Percentiles rank a stretch among this genome's conserved stretches.
phyloP scores from a whole-genome alignment of 371 early-diverging fungal species.

The Rhizopus stolonifer region DNA sequence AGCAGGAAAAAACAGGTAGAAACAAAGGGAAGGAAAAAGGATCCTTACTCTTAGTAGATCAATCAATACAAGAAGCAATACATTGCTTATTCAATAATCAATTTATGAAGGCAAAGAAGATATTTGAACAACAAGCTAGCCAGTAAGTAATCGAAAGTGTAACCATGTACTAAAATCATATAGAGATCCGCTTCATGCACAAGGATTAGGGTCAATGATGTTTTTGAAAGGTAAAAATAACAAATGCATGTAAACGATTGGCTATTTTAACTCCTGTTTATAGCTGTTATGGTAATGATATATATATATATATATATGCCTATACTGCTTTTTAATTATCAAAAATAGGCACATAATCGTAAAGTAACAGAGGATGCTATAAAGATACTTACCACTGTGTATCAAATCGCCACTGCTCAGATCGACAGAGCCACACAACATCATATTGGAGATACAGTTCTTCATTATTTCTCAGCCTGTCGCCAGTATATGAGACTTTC shows the following conservation, averaged over 20 bases:
- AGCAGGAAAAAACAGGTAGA: constrained; percentile 53
- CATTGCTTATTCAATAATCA: constrained; percentile 41
- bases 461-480: constrained; percentile 22
- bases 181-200: constrained; percentile 48
- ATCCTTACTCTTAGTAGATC: neutral
- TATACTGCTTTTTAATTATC: too few species aligned
- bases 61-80: constrained; percentile 26
- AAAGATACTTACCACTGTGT: constrained; percentile 32
- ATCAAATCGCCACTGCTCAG: constrained; percentile 44
- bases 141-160: too few species aligned
- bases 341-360: constrained; percentile 37
- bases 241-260: too few species aligned
- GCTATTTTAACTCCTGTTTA: too few species aligned
- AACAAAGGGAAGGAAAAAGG: neutral
- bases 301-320: too few species aligned
- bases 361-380: constrained; percentile 40
- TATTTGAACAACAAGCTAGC: constrained; percentile 37
- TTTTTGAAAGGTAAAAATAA: too few species aligned
- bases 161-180: neutral
- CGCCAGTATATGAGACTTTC: constrained; percentile 19
- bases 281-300: too few species aligned
- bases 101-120: constrained; percentile 44
- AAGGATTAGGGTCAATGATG: constrained; percentile 46
- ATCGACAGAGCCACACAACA: constrained; percentile 40
- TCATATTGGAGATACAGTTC: constrained; percentile 20